Conservation (phyloP, 2,329 filamentous ascomycete species). For the Colletotrichum spaethianum region DNA sequence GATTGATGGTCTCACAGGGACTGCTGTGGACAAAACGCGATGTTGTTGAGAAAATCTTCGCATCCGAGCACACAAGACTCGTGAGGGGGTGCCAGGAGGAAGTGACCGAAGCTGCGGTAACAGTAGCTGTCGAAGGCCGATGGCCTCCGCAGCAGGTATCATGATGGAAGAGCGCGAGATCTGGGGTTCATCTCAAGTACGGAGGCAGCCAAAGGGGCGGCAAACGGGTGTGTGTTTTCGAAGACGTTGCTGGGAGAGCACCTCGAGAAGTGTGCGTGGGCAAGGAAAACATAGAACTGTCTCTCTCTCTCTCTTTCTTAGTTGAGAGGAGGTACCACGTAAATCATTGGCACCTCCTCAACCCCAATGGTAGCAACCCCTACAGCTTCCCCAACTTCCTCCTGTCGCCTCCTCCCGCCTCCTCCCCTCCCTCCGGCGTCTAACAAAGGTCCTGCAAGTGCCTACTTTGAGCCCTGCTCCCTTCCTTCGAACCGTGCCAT, state of each 20-base stretch:
- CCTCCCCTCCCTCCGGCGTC: constrained; percentile 9
- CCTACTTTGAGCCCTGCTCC: constrained; percentile 33
- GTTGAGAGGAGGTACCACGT: neutral
- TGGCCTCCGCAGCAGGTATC: constrained; percentile 43
- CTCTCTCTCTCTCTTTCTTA: neutral
- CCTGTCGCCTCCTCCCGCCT: neutral
- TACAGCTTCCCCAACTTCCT: constrained; percentile 30
- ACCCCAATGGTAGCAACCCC: neutral
- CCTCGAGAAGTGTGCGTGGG: neutral
- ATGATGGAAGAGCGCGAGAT: constrained; percentile 9
- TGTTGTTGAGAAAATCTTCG: constrained; percentile 41
- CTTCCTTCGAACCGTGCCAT: constrained; percentile 32
- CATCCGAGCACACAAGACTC: constrained; percentile 45
- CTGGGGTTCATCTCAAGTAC: constrained; percentile 11
- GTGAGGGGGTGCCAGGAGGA: constrained; percentile 46
- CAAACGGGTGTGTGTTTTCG: neutral
- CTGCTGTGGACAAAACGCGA: neutral
- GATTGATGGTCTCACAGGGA: neutral
- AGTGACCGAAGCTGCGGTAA: constrained; percentile 42
- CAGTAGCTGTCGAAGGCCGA: constrained; percentile 45
- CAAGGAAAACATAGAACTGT: neutral
- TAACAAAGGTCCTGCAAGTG: constrained; percentile 32
- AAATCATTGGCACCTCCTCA: neutral
- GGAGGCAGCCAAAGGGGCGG: neutral
- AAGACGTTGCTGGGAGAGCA: neutral